Evolutionary conservation across 2,329 filamentous ascomycete species (phyloP), one percentile per base, ranked within the genome.

Genomic region (Penicillium polonicum): DNA sequence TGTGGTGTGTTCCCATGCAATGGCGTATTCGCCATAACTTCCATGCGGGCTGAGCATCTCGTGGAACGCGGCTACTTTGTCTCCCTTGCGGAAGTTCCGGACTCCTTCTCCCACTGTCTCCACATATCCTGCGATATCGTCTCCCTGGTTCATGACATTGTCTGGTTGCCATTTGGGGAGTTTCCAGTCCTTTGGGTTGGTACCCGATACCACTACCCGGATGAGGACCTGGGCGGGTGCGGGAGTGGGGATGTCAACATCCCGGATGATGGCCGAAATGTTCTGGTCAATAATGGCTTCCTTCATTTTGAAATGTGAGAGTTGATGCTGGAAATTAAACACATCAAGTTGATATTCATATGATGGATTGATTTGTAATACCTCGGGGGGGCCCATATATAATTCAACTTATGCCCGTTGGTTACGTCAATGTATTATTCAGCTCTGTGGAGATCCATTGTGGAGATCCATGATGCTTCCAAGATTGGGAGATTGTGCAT

Each of bases 11-110:
- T 75, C 74, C 76, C 75, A 80, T 2, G 78, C 79, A 6, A 85
- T 66, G 0, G 82, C 82, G 65, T 85, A 86, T 60, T 86, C 83
- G 2, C 82, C 84, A 60, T 79, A 86, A 33, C 74, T 78, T 2
- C 84, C 84, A n/a, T 76, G 72, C 0, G 78, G 74, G 1, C 73
- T 73, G 48, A 73, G 64, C 79, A 85, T 84, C 65, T 82, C 70
- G 48, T 79, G 77, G 59, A 78, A 75, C 0, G 73, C 74, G 0
- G 72, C 81, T 1, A 86, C 83, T 5, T 82, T 76, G 62, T 86
- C 83, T 19, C 84, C 84, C 2, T 74, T 71, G 54, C 78, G 78
- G 75, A 86, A 85, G 48, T 81, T 80, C 19, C 72, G 76, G 2
- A 85, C 82, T 27, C 78, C 74, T 4, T 75, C 67, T 3, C 83